Evolutionary conservation across 768 basidiomycete species (phyloP), one percentile per base, ranked within the genome.

Genomic region (Gelatoporia subvermispora): DNA sequence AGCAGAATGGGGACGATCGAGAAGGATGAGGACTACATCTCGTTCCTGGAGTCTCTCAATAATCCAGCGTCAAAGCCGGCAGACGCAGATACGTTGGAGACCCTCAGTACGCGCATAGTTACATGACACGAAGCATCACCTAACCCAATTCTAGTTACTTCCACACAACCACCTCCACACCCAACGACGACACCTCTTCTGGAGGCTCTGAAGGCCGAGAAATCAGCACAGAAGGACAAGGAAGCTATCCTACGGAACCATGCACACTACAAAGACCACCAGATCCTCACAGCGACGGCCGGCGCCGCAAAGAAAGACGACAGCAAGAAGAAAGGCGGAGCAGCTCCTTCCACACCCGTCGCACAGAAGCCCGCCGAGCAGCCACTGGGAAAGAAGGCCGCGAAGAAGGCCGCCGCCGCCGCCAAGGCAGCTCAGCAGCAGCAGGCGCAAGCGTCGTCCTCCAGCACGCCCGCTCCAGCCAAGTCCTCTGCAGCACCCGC

Each of bases 161-260:
- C 85, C 3, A 74, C 72, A 10, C 82, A 83, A 54, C 73, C 78
- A 1, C 67, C 76, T 0, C 71, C 78, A 1, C 73, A 70, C 38
- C 88, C 89, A 2, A 93, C 84, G 54, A 85, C 88, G 0, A 96
- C 95, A 0, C 95, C 95, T 0, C 78, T 98, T 18, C 81, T 99
- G 41, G 94, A 95, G 61, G 91, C 93, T 1, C 82, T 98, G 53
- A 90, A 92, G 55, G 88, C 89, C 0, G 86, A 91, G 65, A 88
- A 85, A 60, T 74, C 66, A 25, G 70, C 70, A 0, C 78, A 81
- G 58, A 84, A 78, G 58, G 88, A 87, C 62, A 89, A 82, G 59
- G 83, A 85, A 57, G 69, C 79, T 23, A 88, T 84, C 49, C 69
- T 82, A 25, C 79, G 84, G 35, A 85, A 81, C 48, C 85, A 89